Evolutionary conservation across 768 basidiomycete genomes (phyloP).

Genomic region (Neoboletus subvelutipes): DNA sequence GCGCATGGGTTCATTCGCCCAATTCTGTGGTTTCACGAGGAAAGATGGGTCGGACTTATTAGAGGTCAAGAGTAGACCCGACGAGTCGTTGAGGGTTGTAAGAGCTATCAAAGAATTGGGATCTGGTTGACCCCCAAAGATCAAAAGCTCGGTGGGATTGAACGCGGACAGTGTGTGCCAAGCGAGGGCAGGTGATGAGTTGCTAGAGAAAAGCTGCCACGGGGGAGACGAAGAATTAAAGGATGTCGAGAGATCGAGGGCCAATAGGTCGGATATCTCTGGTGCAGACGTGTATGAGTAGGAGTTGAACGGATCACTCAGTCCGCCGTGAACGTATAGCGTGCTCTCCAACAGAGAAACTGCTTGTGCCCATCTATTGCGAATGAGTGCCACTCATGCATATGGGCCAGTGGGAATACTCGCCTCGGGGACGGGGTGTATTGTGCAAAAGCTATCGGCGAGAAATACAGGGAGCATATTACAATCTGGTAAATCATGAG

Average conservation of each 20-base stretch:
- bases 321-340: constrained; percentile 78
- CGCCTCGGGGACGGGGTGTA: constrained; percentile 29
- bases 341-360: constrained; percentile 53
- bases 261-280: constrained; percentile 66
- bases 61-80: constrained; percentile 50
- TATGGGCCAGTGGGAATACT: not conserved
- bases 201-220: constrained; percentile 58
- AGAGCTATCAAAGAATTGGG: constrained; percentile 53
- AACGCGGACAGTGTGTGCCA: constrained; percentile 80
- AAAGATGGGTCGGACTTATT: constrained; percentile 43
- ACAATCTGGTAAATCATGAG: constrained; percentile 11
- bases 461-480: constrained; percentile 14
- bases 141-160: constrained; percentile 50
- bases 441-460: constrained; percentile 18
- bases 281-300: constrained; percentile 77
- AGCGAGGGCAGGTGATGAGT: constrained; percentile 58
- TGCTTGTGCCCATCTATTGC: constrained; percentile 81
- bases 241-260: constrained; percentile 57
- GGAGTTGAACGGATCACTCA: constrained; percentile 66
- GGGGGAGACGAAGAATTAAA: constrained; percentile 66
- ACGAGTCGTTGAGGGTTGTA: constrained; percentile 59
- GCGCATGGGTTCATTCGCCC: constrained; percentile 68
- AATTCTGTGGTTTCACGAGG: constrained; percentile 46
- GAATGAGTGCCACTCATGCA: constrained; percentile 7
- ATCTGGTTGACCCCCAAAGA: constrained; percentile 78